Evolutionary conservation across 2,329 filamentous ascomycete species (phyloP), one percentile per base, ranked within the genome.

Genomic region (Fusarium tupiense): DNA sequence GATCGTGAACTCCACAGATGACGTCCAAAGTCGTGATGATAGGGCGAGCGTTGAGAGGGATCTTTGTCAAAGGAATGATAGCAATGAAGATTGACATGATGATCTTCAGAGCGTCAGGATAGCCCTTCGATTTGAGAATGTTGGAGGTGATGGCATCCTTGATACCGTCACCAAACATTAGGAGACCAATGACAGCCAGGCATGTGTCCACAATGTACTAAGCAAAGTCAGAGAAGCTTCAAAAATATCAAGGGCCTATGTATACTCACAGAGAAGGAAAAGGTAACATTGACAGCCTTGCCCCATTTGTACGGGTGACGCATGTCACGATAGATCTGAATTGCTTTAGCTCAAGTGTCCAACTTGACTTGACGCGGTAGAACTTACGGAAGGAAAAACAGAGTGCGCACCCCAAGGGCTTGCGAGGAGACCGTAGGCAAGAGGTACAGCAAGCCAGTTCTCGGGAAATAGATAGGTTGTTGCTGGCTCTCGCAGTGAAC

Each of bases 91-190:
- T 86, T 73, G 94, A 94, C 82, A 98, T 93, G 75, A 96, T 86
- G 53, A 96, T 84, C n/a, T 91, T 94, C 46, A 97, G 83, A 3
- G 86, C 87, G 19, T 89, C 85, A 2, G 96, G 94, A 80, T 97
- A 98, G 61, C 92, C 92, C 11, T 88, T 83, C 2, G 91, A 92
- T 60, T 88, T 86, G 74, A 98, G 89, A 69, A 99, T 92, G 83
- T 98, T 98, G 78, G 93, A 92, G 0, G 96, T 98, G 80, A 98
- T 92, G 82, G 97, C 94, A 73, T 98, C 95, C 64, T 88, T 89
- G 61, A 98, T 94, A n/a, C 86, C 88, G 76, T 97, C 93, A 69
- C 96, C 96, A 82, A 98, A 99, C 96, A 99, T 98, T 73, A 98
- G 88, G 66, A 96, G 89, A 44, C 96, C 96, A 17, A 93, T 90